Percentiles rank a stretch among this genome's conserved stretches.
phyloP scores from a whole-genome alignment of 805 yeast genomes.

The Suhomyces vadensis region DNA sequence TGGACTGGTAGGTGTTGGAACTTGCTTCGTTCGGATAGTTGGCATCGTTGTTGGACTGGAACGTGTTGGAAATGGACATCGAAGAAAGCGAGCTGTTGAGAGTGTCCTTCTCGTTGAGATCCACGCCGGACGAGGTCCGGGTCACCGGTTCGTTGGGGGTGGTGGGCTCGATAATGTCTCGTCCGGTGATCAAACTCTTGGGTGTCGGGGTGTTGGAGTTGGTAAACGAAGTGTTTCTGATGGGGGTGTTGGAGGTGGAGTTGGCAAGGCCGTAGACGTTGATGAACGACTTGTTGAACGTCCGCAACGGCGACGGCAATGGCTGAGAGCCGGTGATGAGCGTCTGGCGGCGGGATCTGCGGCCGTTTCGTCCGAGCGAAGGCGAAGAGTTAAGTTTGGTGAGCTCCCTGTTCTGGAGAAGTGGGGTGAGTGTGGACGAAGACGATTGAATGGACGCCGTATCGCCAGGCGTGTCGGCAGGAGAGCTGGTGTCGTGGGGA shows the following conservation, averaged over 20 bases:
- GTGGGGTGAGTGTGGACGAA: neutral
- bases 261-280: constrained; percentile 37
- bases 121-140: constrained; percentile 6
- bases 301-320: constrained; percentile 80
- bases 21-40: too few species aligned
- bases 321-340: constrained; percentile 91
- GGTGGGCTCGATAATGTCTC: constrained; percentile 10
- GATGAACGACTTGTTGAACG: constrained; percentile 46
- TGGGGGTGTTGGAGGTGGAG: constrained; percentile 44
- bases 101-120: constrained; percentile 21
- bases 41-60: constrained; percentile 8
- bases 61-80: constrained; percentile 40
- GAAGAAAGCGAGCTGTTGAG: constrained; percentile 42
- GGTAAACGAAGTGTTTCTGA: constrained; percentile 17
- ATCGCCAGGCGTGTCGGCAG: neutral
- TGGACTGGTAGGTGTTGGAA: neutral
- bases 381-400: constrained; percentile 27
- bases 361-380: constrained; percentile 42
- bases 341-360: constrained; percentile 69
- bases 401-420: neutral
- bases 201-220: constrained; percentile 38
- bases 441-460: neutral
- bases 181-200: constrained; percentile 8
- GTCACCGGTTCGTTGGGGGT: constrained; percentile 11
- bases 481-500: constrained; percentile 3